Conservation (phyloP, 768 basidiomycete genomes). For the Scleroderma citrinum region DNA sequence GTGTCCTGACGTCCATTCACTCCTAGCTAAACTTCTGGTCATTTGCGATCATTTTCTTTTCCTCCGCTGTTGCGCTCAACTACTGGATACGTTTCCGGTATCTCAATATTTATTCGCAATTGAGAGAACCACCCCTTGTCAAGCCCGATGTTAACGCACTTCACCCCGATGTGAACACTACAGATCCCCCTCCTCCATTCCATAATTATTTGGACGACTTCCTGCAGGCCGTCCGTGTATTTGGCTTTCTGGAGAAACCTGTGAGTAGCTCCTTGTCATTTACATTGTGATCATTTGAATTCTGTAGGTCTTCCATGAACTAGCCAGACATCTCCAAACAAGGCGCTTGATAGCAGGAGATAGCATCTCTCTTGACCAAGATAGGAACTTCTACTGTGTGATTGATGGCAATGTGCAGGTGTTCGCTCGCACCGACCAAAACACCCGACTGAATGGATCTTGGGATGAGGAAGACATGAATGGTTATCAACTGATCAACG, state of each 20-base stretch:
- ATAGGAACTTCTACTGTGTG: slow-evolving; percentile 97
- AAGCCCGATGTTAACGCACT: slow-evolving; percentile 82
- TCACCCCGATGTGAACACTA: slow-evolving; percentile 86
- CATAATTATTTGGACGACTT: slow-evolving; percentile 98
- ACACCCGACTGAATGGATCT: slow-evolving; percentile 43
- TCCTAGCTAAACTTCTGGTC: slow-evolving; percentile 86
- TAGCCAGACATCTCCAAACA: slow-evolving; percentile 93
- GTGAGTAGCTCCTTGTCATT: slow-evolving; percentile 38
- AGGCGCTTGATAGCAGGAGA: slow-evolving; percentile 94
- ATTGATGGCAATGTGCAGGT: slow-evolving; percentile 98
- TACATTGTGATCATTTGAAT: not conserved
- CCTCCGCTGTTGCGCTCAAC: slow-evolving; percentile 62
- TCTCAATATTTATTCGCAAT: slow-evolving; percentile 66
- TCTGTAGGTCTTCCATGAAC: slow-evolving; percentile 87
- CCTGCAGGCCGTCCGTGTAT: slow-evolving; percentile 90
- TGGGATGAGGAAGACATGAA: slow-evolving; percentile 90
- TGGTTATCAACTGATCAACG: slow-evolving; percentile 93
- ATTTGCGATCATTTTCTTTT: slow-evolving; percentile 69
- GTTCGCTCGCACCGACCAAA: slow-evolving; percentile 65
- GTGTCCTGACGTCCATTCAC: too few species aligned
- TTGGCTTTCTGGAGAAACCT: slow-evolving; percentile 95
- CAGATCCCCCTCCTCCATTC: slow-evolving; percentile 69
- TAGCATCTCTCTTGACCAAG: slow-evolving; percentile 82
- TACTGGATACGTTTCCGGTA: slow-evolving; percentile 84
- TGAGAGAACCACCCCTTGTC: slow-evolving; percentile 76